phyloP scores from a whole-genome alignment of 352 stramenopile genomes.

The Globisporangium cederbergense region DNA sequence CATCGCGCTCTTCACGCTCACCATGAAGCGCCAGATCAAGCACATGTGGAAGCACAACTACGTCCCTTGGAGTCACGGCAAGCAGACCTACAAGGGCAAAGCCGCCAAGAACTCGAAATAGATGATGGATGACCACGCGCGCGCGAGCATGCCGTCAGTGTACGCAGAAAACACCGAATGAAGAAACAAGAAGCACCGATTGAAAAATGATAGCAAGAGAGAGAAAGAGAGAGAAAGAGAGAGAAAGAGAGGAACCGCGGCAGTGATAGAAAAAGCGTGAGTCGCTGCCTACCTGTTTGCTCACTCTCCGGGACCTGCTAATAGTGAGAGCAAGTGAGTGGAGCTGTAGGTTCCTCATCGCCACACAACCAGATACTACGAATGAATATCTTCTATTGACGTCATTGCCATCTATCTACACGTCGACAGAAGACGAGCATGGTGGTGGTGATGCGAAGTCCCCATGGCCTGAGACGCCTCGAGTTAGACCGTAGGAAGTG shows the following conservation, averaged over 20 bases:
- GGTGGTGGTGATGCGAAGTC: too few species aligned
- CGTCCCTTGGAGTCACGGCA: conserved; percentile 95
- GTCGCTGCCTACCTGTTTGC: too few species aligned
- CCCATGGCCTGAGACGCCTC: too few species aligned
- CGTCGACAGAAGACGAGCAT: too few species aligned
- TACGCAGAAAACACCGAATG: neutral
- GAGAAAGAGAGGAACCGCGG: neutral
- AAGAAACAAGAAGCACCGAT: neutral
- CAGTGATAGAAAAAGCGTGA: neutral
- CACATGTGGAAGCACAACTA: conserved; percentile 99
- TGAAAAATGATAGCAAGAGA: neutral
- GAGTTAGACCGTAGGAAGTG: too few species aligned
- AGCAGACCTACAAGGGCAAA: conserved; percentile 93
- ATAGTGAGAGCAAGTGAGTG: neutral
- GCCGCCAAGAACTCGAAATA: conserved; percentile 74
- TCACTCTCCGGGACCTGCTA: too few species aligned
- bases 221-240: neutral
- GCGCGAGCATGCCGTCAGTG: neutral
- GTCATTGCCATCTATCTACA: neutral
- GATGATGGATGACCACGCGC: conserved; percentile 15
- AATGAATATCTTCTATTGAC: conserved; percentile 12
- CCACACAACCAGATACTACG: neutral
- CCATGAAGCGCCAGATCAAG: conserved; percentile 99
- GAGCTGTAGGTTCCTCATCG: neutral
- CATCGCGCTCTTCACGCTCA: conserved; percentile 97